Conservation (phyloP, 306 rosid genomes). For the Cyamopsis tetragonoloba region DNA sequence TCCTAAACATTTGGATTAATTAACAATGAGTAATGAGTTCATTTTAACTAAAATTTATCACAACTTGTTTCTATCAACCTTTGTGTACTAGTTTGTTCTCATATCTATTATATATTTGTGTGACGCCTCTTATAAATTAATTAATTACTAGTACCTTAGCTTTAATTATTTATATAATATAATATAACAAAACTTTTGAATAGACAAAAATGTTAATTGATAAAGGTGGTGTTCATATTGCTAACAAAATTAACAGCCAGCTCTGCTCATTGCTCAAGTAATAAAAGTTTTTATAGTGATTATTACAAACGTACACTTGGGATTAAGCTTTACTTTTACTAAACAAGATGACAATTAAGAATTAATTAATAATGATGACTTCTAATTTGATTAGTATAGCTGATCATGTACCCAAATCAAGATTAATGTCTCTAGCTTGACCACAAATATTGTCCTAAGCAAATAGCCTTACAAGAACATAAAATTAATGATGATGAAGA, state of each 20-base stretch:
- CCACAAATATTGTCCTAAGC: background rate
- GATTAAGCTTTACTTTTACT: background rate
- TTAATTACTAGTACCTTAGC: too few relatives aligned
- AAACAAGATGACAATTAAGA: conserved; percentile 7
- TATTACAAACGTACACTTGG: background rate
- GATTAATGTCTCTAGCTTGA: background rate
- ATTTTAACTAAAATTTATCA: too few relatives aligned
- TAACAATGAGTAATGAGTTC: too few relatives aligned
- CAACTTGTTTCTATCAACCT: too few relatives aligned
- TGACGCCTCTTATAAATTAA: too few relatives aligned
- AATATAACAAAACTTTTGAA: background rate
- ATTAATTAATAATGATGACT: conserved; percentile 7
- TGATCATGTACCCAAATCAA: background rate
- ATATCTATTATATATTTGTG: too few relatives aligned
- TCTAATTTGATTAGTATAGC: background rate
- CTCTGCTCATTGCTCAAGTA: background rate
- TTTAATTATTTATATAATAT: background rate
- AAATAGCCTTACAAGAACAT: background rate
- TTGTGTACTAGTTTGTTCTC: too few relatives aligned
- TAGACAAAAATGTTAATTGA: background rate
- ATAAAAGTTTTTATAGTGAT: background rate
- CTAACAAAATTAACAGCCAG: background rate
- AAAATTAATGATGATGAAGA: background rate
- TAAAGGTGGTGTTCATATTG: too few relatives aligned
- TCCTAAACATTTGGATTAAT: too few relatives aligned